Base-by-base conservation (phyloP, 106 monocot genomes). In the Apostasia ramifera region DNA sequence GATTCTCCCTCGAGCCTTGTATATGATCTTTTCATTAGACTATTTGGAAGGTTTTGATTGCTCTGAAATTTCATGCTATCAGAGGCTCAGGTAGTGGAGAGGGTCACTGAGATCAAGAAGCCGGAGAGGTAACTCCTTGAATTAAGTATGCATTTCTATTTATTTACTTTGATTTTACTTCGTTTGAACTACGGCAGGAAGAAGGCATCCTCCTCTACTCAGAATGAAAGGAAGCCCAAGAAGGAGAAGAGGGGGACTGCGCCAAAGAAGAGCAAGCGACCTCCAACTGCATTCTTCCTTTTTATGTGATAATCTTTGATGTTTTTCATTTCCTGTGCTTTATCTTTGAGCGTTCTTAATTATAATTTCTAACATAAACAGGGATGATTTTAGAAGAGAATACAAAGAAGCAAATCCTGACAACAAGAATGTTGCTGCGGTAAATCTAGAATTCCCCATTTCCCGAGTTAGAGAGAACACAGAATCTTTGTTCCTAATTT, bases 41-140 rank as follows among this genome's bases (percentile, higher is more conserved):
- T 44, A 26, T 59, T 45, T 43, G 9, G 9, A n/a, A 47, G 6
- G 1, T 37, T 44, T 42, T 37, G 41, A 0, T 43, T 42, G 8
- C 4, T 56, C 1, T 55, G 1, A 9, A 11, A 62, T 43, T 55
- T 14, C 26, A 26, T 26, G 26, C 26, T 26, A 26, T 26, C 84
- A 92, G 92, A 92, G 73, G 72, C 87, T 66, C 87, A 89, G 67
- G 86, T 92, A n/a, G 82, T 85, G 4, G 97, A 97, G 66, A 89
- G 74, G 45, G 76, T 52, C 26, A 66, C 75, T 1, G 84, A 89
- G 71, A 41, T 71, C 5, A 86, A 79, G 82, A 88, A 91, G 64
- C 50, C 85, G 1, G 74, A 78, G 59, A 87, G 71, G 82, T 72
- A 70, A 77, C 2, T 38, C 2, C 8, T 46, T 52, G 4, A 1